Conservation (phyloP, 805 yeast species). For the Candida morakotiae region DNA sequence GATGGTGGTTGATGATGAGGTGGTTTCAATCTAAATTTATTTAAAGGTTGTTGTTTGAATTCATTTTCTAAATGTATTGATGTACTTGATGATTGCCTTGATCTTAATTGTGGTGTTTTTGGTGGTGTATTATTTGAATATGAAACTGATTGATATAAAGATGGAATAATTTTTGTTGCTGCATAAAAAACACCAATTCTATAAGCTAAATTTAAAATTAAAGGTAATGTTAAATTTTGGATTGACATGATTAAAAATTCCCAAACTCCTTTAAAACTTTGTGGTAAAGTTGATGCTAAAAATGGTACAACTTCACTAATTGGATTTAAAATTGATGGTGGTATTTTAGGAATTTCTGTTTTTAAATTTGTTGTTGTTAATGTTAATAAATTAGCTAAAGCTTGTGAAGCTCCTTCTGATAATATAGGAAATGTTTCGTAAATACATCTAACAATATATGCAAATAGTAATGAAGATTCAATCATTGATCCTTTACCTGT, state of each 20-base stretch:
- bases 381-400: constrained; percentile 27
- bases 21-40: constrained; percentile 13
- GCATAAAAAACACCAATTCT: constrained; percentile 84
- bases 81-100: constrained; percentile 28
- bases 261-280: constrained; percentile 51
- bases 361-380: constrained; percentile 30
- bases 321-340: constrained; percentile 32
- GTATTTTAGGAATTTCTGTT: constrained; percentile 33
- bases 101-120: constrained; percentile 34
- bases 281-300: constrained; percentile 49
- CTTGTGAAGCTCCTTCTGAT: constrained; percentile 45
- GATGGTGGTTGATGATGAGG: constrained; percentile 19
- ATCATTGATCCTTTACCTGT: constrained; percentile 85
- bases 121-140: constrained; percentile 38
- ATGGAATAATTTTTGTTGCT: constrained; percentile 91
- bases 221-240: constrained; percentile 72
- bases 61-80: constrained; percentile 14
- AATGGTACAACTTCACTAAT: constrained; percentile 36
- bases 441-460: constrained; percentile 88
- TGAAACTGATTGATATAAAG: constrained; percentile 44
- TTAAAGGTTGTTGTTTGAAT: constrained; percentile 1
- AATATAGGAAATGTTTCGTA: constrained; percentile 91
- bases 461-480: constrained; percentile 81
- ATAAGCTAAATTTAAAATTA: constrained; percentile 76
- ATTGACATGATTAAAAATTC: constrained; percentile 49